Evolutionary conservation across 805 yeast species (phyloP).

Genomic region (Candida parachauliodes): DNA sequence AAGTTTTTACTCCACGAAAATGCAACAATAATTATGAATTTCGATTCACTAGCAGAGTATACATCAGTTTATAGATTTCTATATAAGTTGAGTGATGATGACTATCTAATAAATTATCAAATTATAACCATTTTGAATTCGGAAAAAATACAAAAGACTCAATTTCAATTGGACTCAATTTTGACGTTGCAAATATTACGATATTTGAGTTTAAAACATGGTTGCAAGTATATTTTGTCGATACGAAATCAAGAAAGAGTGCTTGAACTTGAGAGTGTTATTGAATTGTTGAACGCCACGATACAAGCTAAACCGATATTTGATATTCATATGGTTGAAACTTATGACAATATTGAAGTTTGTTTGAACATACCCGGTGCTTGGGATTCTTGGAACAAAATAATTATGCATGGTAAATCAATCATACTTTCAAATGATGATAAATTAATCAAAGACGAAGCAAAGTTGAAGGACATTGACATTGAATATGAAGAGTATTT

Average conservation of each 20-base stretch:
- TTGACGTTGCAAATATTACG: conserved; percentile 34
- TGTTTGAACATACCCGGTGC: conserved; percentile 42
- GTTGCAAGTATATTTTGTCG: conserved; percentile 17
- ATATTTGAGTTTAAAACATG: conserved; percentile 29
- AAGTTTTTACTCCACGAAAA: neutral
- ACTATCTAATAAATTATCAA: neutral
- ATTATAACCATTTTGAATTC: conserved; percentile 5
- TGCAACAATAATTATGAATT: neutral
- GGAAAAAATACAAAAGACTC: conserved; percentile 12
- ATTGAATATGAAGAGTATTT: conserved; percentile 5
- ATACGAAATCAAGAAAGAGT: neutral
- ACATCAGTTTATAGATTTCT: neutral
- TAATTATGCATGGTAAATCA: conserved; percentile 31
- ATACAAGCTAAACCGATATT: conserved; percentile 16
- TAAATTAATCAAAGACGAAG: conserved; percentile 20
- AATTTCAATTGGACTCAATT: conserved; percentile 15
- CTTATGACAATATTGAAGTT: conserved; percentile 6
- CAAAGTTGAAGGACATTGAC: conserved; percentile 14
- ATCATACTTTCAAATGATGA: conserved; percentile 14
- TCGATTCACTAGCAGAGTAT: neutral
- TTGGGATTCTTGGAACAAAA: conserved; percentile 52
- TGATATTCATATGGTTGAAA: conserved; percentile 6
- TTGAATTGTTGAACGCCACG: conserved; percentile 6
- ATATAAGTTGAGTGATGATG: neutral
- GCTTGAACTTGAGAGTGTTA: neutral